Conservation (phyloP, 768 basidiomycete species). For the Russula sp. region DNA sequence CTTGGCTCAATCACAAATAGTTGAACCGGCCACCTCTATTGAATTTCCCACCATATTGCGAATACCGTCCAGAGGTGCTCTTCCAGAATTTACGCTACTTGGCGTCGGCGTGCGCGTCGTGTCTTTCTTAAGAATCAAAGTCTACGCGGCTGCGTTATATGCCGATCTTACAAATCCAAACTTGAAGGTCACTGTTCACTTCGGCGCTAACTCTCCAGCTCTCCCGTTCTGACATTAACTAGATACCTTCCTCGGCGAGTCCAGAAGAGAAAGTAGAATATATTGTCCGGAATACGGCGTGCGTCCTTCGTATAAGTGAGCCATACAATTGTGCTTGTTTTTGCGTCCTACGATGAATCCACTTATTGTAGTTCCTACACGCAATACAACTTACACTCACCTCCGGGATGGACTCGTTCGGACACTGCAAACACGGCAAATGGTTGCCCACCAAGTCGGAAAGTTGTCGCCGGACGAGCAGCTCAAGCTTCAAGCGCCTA, state of each 20-base stretch:
- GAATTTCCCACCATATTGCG: slow-evolving; percentile 60
- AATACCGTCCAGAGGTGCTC: slow-evolving; percentile 54
- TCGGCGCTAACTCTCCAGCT: neutral
- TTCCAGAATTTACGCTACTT: slow-evolving; percentile 60
- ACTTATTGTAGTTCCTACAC: slow-evolving; percentile 56
- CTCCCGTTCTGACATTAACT: neutral
- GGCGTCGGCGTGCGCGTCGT: slow-evolving; percentile 86
- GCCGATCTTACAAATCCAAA: slow-evolving; percentile 66
- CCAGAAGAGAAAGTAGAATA: slow-evolving; percentile 65
- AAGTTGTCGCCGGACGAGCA: slow-evolving; percentile 54
- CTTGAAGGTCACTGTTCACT: slow-evolving; percentile 40
- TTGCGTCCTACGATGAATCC: neutral
- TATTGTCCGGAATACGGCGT: slow-evolving; percentile 59
- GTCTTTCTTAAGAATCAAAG: slow-evolving; percentile 80
- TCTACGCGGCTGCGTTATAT: slow-evolving; percentile 89
- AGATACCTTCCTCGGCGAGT: slow-evolving; percentile 51
- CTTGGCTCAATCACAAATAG: slow-evolving; percentile 29
- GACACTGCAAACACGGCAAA: slow-evolving; percentile 55
- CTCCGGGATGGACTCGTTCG: slow-evolving; percentile 80
- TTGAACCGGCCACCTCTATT: slow-evolving; percentile 68
- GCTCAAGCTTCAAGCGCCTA: slow-evolving; percentile 47
- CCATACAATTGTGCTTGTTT: neutral
- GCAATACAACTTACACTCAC: slow-evolving; percentile 70
- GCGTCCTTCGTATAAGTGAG: slow-evolving; percentile 68
- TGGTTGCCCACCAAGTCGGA: slow-evolving; percentile 42